Base-by-base conservation (phyloP, 352 stramenopile species). In the Globisporangium carolinianum region DNA sequence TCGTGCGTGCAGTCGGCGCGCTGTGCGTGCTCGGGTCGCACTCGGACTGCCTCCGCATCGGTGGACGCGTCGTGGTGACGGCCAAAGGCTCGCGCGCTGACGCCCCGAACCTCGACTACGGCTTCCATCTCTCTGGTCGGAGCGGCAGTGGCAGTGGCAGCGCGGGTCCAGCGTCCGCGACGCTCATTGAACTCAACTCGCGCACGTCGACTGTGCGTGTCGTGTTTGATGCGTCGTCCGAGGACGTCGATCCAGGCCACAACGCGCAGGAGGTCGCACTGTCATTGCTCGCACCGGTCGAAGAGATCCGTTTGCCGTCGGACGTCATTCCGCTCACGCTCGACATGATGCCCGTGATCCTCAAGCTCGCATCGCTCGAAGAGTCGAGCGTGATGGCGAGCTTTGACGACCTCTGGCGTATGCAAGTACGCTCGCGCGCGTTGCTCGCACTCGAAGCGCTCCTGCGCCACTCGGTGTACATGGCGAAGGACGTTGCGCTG, bases 341-440 rank as follows among this genome's bases (percentile, higher is more conserved):
- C 24, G 81, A 91, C 12, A 89, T 93, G 76, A 91, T 95, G 71
- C 85, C 81, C 1, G 75, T 91, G 1, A 90, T 95, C 62, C 56
- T 95, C 2, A 79, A 92, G 51, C 77, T 95, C 0, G 79, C 79
- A 0, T 92, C 81, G 0, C 63, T 95, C 1, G 79, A 91, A 35
- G 75, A 90, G 15, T 85, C 75, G 1, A 84, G 72, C 41, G 67
- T 87, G 4, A 68, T 90, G 51, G 68, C 68, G 2, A 71, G 76
- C 3, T 91, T 89, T 63, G 83, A 93, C 46, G 83, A 84, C 48
- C 64, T 95, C 35, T 93, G 83, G 81, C 73, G 77, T 41, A 74
- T 91, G 53, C 86, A 95, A 63, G 91, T 95, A 18, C 80, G 83
- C n/a, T 95, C 86, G 9, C 76, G 86, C 32, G 83, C 86, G 9